A percentile compares a stretch with the other conserved stretches of the same genome.
Conservation (phyloP, 1,139 yeast genomes). For the Saccharomycopsis hybrid region DNA sequence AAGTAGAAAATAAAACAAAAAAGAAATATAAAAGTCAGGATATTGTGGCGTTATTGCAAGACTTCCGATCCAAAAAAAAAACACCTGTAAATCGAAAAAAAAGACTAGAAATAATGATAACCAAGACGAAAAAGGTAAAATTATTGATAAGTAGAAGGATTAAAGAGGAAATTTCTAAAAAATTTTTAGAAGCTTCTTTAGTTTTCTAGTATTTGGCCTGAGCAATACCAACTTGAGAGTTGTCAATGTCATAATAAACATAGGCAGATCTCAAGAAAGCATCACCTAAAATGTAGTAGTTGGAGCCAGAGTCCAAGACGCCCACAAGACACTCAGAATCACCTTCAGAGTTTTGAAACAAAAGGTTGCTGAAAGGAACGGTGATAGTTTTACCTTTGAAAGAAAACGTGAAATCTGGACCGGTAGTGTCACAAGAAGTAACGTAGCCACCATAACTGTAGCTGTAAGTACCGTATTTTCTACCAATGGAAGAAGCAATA, state of each 20-base stretch:
- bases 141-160: too few relatives aligned
- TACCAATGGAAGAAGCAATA: conserved; percentile 36
- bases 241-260: conserved; percentile 50
- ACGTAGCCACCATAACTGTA: conserved; percentile 32
- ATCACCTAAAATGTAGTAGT: conserved; percentile 38
- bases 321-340: conserved; percentile 30
- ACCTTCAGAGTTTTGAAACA: conserved; percentile 4
- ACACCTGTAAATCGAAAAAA: too few relatives aligned
- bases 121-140: too few relatives aligned
- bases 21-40: too few relatives aligned
- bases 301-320: conserved; percentile 23
- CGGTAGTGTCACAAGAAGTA: conserved; percentile 27
- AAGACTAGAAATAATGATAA: too few relatives aligned
- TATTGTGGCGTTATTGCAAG: too few relatives aligned
- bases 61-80: too few relatives aligned
- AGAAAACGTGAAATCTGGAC: conserved; percentile 13
- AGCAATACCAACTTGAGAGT: conserved; percentile 41
- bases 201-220: conserved; percentile 33
- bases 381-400: conserved; percentile 22
- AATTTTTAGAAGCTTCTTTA: too few relatives aligned
- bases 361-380: conserved; percentile 14
- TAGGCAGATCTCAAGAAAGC: conserved; percentile 47
- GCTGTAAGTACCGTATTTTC: conserved; percentile 32
- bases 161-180: too few relatives aligned
- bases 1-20: too few relatives aligned